Evolutionary conservation across 2,329 filamentous ascomycete species (phyloP), one percentile per base, ranked within the genome.

Genomic region (Phoma herbarum): DNA sequence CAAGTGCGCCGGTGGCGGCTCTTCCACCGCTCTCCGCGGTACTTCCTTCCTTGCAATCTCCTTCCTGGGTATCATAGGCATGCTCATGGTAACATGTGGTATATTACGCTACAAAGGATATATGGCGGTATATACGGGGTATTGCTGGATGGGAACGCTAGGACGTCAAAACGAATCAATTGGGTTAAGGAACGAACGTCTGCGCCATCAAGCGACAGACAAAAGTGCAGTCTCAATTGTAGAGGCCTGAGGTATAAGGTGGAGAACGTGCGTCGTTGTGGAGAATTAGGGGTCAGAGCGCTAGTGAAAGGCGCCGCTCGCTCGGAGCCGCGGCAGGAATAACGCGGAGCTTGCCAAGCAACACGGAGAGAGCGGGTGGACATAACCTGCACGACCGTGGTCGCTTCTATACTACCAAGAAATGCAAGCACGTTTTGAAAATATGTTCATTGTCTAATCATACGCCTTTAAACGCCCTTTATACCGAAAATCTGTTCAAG

Each of bases 1-100:
- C 16, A 67, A 44, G 25, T 71, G 61, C 9, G 65, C 71, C 14
- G 62, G 57, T 35, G 62, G 31, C 4, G 68, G 69, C 53, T 62
- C 60, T 29, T 64, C 41, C 3, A 37, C 25, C 9, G 44, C 39
- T 22, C 18, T 50, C 0, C 12, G 37, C 14, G 50, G 50, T 23
- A 59, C 18, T 14, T 50, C 45, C 28, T 59, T 59, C 39, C 56
- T 53, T 12, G 45, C 28, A 10, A 59, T 48, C 29, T 70, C 69
- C 42, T 70, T 71, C 41, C 63, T 59, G 33, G 64, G 57, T 57
- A 69, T 65, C 11, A 42, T 57, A 47, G 45, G 53, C 20, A 60
- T 45, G 58, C 53, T 68, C 71, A 74, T 74, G 28, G 55, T 55
- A 22, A 16, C 20, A 26, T 41, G 28, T 20, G 14, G 25, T 49